Evolutionary conservation across 306 rosid genomes (phyloP).

Genomic region (Castanopsis chinensis): DNA sequence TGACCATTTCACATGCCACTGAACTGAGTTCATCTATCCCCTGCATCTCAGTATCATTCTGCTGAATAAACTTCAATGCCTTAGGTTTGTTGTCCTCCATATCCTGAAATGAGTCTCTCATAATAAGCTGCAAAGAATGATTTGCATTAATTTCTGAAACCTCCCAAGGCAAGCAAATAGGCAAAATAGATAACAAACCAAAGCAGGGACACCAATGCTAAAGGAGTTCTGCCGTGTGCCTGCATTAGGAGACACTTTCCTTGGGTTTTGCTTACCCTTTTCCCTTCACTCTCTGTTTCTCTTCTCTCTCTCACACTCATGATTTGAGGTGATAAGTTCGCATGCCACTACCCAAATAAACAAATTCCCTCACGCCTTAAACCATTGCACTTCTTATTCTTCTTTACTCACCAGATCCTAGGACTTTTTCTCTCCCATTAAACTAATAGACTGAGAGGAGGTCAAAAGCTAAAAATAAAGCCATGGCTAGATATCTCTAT

Average conservation of each 20-base stretch:
- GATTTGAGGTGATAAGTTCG: slow-evolving; percentile 90
- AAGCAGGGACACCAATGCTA: slow-evolving; percentile 96
- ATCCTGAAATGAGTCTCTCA: slow-evolving; percentile 63
- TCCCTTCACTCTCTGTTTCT: background rate
- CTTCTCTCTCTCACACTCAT: slow-evolving; percentile 38
- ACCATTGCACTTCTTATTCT: slow-evolving; percentile 43
- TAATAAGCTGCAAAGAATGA: slow-evolving; percentile 47
- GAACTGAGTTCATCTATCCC: slow-evolving; percentile 62
- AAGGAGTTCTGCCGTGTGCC: slow-evolving; percentile 83
- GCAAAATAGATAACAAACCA: slow-evolving; percentile 38
- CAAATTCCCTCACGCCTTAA: slow-evolving; percentile 89
- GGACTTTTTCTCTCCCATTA: slow-evolving; percentile 42
- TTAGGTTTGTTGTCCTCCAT: slow-evolving; percentile 31
- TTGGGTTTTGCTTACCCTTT: slow-evolving; percentile 59
- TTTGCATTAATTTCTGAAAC: too few species aligned
- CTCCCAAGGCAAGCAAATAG: too few species aligned
- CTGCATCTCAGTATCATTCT: slow-evolving; percentile 13
- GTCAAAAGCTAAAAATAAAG: slow-evolving; percentile 31
- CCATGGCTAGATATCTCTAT: background rate
- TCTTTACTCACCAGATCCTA: slow-evolving; percentile 81
- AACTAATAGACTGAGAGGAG: slow-evolving; percentile 22
- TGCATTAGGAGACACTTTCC: slow-evolving; percentile 73
- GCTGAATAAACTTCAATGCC: slow-evolving; percentile 13
- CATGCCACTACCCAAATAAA: slow-evolving; percentile 56
- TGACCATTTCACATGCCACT: slow-evolving; percentile 77